Evolutionary conservation across 768 basidiomycete species (phyloP).

Genomic region (Mycena vitilis): DNA sequence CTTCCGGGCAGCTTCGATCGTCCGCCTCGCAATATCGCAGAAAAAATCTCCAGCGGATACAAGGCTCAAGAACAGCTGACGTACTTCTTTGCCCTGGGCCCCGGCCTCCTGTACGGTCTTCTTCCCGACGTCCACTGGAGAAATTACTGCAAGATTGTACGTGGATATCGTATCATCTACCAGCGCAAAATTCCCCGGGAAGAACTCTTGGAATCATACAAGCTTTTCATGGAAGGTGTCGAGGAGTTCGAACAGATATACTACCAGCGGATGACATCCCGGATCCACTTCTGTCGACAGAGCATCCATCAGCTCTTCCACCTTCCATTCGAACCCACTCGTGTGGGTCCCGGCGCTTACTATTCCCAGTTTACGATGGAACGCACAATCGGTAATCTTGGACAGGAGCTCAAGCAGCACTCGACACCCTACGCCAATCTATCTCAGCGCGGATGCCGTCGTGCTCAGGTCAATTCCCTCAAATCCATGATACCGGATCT

Average conservation of each 20-base stretch:
- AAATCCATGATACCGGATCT: slow-evolving; percentile 29
- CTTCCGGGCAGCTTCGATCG: slow-evolving; percentile 33
- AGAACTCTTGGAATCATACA: neutral
- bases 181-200: slow-evolving; percentile 3
- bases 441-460: slow-evolving; percentile 6
- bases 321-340: neutral
- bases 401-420: slow-evolving; percentile 25
- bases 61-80: slow-evolving; percentile 43
- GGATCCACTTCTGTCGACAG: slow-evolving; percentile 23
- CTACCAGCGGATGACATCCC: slow-evolving; percentile 3
- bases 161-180: slow-evolving; percentile 5
- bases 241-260: slow-evolving; percentile 22
- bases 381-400: slow-evolving; percentile 28
- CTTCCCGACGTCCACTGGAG: slow-evolving; percentile 37
- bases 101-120: slow-evolving; percentile 29
- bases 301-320: slow-evolving; percentile 23
- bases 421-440: slow-evolving; percentile 18
- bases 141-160: slow-evolving; percentile 39
- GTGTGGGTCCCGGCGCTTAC: slow-evolving; percentile 14
- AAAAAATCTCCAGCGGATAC: slow-evolving; percentile 43
- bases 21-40: slow-evolving; percentile 40
- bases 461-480: slow-evolving; percentile 31
- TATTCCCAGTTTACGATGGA: slow-evolving; percentile 28
- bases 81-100: slow-evolving; percentile 37
- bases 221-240: neutral